These are phyloP conservation scores for Colletotrichum chrysophilum DNA, from an alignment of 2,329 filamentous ascomycete species.

Conservation along the genomic window DNA sequence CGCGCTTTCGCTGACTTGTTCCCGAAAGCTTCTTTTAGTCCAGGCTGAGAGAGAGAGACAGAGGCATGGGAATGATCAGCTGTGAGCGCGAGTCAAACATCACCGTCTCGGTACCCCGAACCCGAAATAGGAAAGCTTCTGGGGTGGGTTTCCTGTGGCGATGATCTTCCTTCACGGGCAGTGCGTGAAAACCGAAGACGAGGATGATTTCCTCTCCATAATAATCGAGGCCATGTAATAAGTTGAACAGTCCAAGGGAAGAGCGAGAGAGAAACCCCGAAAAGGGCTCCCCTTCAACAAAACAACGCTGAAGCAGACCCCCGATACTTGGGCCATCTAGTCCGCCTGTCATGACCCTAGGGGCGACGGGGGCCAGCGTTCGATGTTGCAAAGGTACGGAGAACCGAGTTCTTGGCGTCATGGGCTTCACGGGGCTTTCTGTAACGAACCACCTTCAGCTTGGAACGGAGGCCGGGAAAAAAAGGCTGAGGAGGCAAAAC, in stretches of 20 bases:
- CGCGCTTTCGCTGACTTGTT: not conserved
- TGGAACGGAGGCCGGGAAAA: not conserved
- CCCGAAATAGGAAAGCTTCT: not conserved
- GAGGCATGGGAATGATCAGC: not conserved
- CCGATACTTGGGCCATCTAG: not conserved
- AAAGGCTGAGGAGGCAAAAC: not conserved
- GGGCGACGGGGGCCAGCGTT: not conserved
- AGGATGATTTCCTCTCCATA: not conserved
- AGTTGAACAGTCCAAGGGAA: not conserved
- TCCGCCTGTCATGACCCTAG: not conserved
- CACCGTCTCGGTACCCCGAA: not conserved
- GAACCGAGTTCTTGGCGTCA: slow-evolving; percentile 2
- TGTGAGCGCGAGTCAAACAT: not conserved
- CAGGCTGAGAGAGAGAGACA: not conserved
- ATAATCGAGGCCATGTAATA: rapidly evolving
- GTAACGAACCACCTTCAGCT: not conserved
- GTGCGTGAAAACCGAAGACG: not conserved
- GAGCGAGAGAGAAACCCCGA: rapidly evolving
- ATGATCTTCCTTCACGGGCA: not conserved
- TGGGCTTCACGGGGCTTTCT: not conserved
- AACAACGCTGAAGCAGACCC: not conserved
- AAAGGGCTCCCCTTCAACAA: not conserved
- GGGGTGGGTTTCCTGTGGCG: not conserved
- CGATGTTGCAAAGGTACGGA: not conserved
- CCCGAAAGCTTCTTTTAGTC: not conserved